Conservation (phyloP, 2,329 filamentous ascomycete species). For the Grosmannia clavigera region DNA sequence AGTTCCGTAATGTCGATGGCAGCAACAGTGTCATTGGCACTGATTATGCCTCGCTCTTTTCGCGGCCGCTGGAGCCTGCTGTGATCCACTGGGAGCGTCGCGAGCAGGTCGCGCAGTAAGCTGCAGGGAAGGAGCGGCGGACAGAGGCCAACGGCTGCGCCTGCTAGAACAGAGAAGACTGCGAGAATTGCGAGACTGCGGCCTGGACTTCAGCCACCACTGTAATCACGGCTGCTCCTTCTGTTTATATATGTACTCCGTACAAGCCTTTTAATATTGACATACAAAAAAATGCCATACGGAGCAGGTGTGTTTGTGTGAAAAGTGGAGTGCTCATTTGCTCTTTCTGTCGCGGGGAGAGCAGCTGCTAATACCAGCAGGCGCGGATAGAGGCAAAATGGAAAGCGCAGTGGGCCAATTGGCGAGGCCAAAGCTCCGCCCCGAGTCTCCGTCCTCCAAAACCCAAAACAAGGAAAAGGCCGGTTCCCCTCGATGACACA, state of each 20-base stretch:
- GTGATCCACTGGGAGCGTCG: conserved; percentile 66
- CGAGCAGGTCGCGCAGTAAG: conserved; percentile 23
- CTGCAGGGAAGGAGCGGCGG: not conserved
- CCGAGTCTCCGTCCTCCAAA: not conserved
- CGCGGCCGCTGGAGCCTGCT: conserved; percentile 57
- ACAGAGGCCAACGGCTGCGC: not conserved
- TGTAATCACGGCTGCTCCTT: not conserved
- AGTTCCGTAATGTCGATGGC: conserved; percentile 65
- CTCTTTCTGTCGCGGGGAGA: not conserved
- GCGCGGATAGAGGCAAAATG: not conserved
- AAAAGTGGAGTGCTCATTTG: not conserved
- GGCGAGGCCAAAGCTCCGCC: not conserved
- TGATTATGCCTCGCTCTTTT: conserved; percentile 60
- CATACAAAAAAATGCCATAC: conserved; percentile 1
- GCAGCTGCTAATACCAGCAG: not conserved
- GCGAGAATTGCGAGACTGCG: too few species aligned
- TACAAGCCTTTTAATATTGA: conserved; percentile 1
- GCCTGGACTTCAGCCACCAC: not conserved
- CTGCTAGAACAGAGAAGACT: not conserved
- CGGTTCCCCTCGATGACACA: not conserved
- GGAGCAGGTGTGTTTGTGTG: not conserved
- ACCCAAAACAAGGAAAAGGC: not conserved
- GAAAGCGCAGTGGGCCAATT: not conserved
- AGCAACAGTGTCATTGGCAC: conserved; percentile 55
- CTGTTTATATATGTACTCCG: conserved; percentile 1